phyloP scores from a whole-genome alignment of 345 rosid genomes.

The Lepidium aucheri region DNA sequence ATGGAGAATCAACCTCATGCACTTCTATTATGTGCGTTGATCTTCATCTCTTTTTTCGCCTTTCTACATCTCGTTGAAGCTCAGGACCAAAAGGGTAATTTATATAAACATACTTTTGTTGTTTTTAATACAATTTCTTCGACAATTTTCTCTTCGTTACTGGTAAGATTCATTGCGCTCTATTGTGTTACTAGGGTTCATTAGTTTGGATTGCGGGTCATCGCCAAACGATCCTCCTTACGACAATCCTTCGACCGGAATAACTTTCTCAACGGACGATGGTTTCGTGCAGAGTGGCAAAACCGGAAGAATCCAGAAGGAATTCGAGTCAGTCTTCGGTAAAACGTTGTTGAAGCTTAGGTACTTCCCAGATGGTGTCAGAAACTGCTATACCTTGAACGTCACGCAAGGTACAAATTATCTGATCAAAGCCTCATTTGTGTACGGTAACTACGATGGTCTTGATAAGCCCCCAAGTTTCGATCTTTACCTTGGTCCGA shows the following conservation, averaged over 20 bases:
- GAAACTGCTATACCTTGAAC: constrained; percentile 29
- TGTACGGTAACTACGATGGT: constrained; percentile 28
- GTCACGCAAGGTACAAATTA: constrained; percentile 21
- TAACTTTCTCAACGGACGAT: constrained; percentile 19
- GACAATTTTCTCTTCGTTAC: background rate
- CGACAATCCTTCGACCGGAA: constrained; percentile 9
- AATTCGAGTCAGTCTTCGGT: background rate
- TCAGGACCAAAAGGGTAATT: constrained; percentile 15
- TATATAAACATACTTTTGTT: background rate
- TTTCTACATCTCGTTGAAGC: constrained; percentile 5
- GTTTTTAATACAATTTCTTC: background rate
- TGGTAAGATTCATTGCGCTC: background rate
- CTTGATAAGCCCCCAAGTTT: constrained; percentile 12
- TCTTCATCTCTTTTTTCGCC: background rate
- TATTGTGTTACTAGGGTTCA: constrained; percentile 16
- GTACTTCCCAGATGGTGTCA: constrained; percentile 25
- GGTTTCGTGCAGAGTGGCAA: constrained; percentile 19
- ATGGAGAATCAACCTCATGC: constrained; percentile 16
- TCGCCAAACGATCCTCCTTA: constrained; percentile 3
- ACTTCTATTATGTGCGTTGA: constrained; percentile 7
- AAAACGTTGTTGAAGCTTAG: constrained; percentile 10
- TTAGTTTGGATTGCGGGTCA: constrained; percentile 25
- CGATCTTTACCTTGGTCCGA: constrained; percentile 23
- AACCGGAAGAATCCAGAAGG: constrained; percentile 12
- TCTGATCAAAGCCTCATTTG: constrained; percentile 18